Evolutionary conservation across 148 eudicot species (phyloP).

Genomic region (Bassia scoparia): DNA sequence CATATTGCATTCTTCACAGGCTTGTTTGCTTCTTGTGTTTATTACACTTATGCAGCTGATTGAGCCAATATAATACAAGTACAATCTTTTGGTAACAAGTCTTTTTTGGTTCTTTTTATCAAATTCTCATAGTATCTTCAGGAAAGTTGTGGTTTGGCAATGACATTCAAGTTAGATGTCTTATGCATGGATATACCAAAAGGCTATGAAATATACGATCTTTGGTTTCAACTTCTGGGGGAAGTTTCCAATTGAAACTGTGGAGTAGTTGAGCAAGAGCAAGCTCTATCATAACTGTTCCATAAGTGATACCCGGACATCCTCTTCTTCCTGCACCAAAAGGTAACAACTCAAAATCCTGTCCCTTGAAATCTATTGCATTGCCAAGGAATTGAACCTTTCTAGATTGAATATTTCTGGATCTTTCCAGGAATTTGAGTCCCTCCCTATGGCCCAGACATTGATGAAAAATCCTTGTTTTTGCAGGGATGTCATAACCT

Average conservation of each 20-base stretch:
- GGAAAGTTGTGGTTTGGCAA: slow-evolving; percentile 27
- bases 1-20: not conserved
- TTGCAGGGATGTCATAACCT: slow-evolving; percentile 43
- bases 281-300: slow-evolving; percentile 40
- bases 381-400: slow-evolving; percentile 42
- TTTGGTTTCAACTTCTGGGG: slow-evolving; percentile 30
- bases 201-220: slow-evolving; percentile 47
- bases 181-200: slow-evolving; percentile 58
- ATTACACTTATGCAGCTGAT: not conserved
- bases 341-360: slow-evolving; percentile 59
- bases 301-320: slow-evolving; percentile 57
- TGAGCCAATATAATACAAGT: not conserved
- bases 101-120: not conserved
- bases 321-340: slow-evolving; percentile 68
- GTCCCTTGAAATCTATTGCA: slow-evolving; percentile 50
- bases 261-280: slow-evolving; percentile 55
- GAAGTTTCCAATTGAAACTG: slow-evolving; percentile 61
- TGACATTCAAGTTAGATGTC: slow-evolving; percentile 33
- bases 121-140: slow-evolving; percentile 1
- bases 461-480: slow-evolving; percentile 43
- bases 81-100: not conserved
- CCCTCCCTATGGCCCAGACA: slow-evolving; percentile 62
- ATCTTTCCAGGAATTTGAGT: slow-evolving; percentile 47
- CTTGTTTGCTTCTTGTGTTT: not conserved
- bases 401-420: slow-evolving; percentile 49